These are phyloP conservation scores for Aspergillus transmontanensis DNA, from an alignment of 2,329 filamentous ascomycete genomes.

Conservation along the genomic window DNA sequence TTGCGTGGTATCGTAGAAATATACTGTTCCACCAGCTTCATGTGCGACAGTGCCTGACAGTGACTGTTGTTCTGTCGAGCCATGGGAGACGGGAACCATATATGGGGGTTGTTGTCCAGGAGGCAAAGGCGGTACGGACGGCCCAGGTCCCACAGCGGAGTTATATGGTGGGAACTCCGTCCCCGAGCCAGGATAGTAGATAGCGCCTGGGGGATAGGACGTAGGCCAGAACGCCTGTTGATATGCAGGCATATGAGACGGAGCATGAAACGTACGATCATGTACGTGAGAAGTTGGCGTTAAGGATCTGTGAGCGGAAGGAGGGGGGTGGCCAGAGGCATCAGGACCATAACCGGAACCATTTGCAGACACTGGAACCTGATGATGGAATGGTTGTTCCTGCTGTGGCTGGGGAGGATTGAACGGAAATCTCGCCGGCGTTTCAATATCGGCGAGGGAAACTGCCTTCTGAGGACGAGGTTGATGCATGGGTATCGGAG, in stretches of 20 bases:
- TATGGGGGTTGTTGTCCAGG: constrained; percentile 53
- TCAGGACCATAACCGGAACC: constrained; percentile 59
- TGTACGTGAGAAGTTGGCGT: constrained; percentile 91
- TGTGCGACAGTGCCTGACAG: constrained; percentile 69
- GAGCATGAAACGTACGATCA: constrained; percentile 86
- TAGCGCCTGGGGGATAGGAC: constrained; percentile 61
- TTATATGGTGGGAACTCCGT: constrained; percentile 46
- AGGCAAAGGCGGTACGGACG: constrained; percentile 59
- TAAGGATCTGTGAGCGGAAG: constrained; percentile 59
- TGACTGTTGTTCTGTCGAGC: constrained; percentile 41
- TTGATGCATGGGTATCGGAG: constrained; percentile 80
- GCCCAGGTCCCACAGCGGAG: constrained; percentile 49
- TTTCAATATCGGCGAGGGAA: constrained; percentile 90
- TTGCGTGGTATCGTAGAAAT: constrained; percentile 85
- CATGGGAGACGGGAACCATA: constrained; percentile 30
- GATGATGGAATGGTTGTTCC: constrained; percentile 90
- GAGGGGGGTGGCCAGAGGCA: constrained; percentile 66
- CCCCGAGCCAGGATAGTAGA: constrained; percentile 66
- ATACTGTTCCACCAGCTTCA: constrained; percentile 94
- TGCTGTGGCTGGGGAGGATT: constrained; percentile 65
- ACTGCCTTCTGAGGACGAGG: constrained; percentile 93
- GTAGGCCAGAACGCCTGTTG: constrained; percentile 61
- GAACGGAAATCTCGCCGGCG: constrained; percentile 65
- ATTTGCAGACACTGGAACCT: constrained; percentile 76
- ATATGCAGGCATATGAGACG: constrained; percentile 79